These are phyloP conservation scores for Russula brevipes DNA, from an alignment of 768 basidiomycete species.

Conservation along the genomic window DNA sequence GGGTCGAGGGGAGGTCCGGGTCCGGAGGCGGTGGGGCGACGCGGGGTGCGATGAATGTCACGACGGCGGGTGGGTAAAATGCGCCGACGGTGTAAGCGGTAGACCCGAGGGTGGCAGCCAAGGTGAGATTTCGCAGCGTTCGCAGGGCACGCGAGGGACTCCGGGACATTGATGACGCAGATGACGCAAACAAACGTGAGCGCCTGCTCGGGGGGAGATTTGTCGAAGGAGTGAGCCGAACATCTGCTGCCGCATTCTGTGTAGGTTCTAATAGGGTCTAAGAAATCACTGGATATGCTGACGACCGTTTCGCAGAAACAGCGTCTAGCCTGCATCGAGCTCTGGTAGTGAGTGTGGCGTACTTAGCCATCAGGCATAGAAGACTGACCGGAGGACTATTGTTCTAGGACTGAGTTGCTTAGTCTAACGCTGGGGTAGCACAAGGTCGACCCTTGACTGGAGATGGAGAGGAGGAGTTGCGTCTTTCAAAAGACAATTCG, in stretches of 20 bases:
- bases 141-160: neutral
- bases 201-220: neutral
- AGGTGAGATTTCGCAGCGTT: slow-evolving; percentile 5
- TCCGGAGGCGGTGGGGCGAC: slow-evolving; percentile 66
- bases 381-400: neutral
- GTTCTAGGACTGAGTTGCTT: neutral
- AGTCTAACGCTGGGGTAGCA: neutral
- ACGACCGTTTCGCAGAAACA: neutral
- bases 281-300: neutral
- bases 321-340: neutral
- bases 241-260: no score
- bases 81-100: slow-evolving; percentile 50
- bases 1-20: slow-evolving; percentile 54
- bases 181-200: slow-evolving; percentile 3
- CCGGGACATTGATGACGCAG: neutral
- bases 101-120: slow-evolving; percentile 16
- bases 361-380: neutral
- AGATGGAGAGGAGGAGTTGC: no score
- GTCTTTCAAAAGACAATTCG: neutral
- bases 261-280: neutral
- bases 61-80: slow-evolving; percentile 61
- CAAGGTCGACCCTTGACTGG: no score
- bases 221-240: slow-evolving; percentile 3
- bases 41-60: slow-evolving; percentile 70
- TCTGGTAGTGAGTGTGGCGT: neutral